phyloP scores from a whole-genome alignment of 2,329 filamentous ascomycete species.

The Malbranchea cinnamomea region DNA sequence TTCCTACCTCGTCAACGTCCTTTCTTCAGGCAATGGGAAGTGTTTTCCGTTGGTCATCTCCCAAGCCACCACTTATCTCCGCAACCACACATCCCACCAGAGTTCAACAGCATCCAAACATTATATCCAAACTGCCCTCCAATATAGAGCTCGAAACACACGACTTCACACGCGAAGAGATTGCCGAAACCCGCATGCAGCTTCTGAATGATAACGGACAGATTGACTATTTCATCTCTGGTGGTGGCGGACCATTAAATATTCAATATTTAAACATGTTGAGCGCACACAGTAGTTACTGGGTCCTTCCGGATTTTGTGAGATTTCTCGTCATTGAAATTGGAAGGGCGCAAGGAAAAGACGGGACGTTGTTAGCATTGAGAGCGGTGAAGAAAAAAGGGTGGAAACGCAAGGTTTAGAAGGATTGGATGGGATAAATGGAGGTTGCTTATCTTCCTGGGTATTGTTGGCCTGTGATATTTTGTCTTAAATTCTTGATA shows the following conservation, averaged over 20 bases:
- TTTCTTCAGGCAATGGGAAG: slow-evolving; percentile 51
- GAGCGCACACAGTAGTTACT: slow-evolving; percentile 88
- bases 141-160: slow-evolving; percentile 90
- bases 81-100: slow-evolving; percentile 36
- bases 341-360: slow-evolving; percentile 55
- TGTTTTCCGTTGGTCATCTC: slow-evolving; percentile 42
- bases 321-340: slow-evolving; percentile 79
- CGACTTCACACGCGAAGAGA: slow-evolving; percentile 81
- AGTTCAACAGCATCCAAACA: slow-evolving; percentile 32
- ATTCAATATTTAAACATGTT: slow-evolving; percentile 97
- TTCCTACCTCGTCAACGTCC: slow-evolving; percentile 57
- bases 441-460: neutral
- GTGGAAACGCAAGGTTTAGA: slow-evolving; percentile 31
- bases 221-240: slow-evolving; percentile 76
- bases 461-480: slow-evolving; percentile 1
- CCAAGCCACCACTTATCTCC: slow-evolving; percentile 42
- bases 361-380: slow-evolving; percentile 38
- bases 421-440: too few species aligned
- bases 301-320: slow-evolving; percentile 77
- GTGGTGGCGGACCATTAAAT: slow-evolving; percentile 73
- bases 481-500: too few species aligned
- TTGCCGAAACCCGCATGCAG: slow-evolving; percentile 76
- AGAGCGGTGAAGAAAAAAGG: slow-evolving; percentile 38
- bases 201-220: slow-evolving; percentile 93
- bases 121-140: slow-evolving; percentile 44